Conservation (phyloP, 2,329 filamentous ascomycete species). For the Xylariaceae sp. region DNA sequence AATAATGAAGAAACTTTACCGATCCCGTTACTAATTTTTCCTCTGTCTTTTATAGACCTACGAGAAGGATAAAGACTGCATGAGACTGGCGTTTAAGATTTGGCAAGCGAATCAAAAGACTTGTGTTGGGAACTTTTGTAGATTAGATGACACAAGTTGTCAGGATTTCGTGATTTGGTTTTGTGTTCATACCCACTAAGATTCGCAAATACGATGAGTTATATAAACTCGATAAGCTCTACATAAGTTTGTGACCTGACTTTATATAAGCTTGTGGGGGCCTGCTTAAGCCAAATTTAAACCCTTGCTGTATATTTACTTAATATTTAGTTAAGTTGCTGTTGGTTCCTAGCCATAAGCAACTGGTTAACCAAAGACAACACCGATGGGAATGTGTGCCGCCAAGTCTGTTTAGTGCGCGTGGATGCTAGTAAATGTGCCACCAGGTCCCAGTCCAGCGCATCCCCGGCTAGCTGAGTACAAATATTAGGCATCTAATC, state of each 20-base stretch:
- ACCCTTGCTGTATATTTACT: background rate
- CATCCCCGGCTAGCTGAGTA: no score
- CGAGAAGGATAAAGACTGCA: slow-evolving; percentile 36
- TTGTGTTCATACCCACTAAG: slow-evolving; percentile 29
- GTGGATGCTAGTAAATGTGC: no score
- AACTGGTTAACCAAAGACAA: no score
- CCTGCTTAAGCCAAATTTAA: no score
- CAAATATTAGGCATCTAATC: no score
- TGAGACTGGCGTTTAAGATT: slow-evolving; percentile 39
- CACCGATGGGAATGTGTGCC: no score
- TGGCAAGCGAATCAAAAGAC: slow-evolving; percentile 31
- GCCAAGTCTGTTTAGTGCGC: no score
- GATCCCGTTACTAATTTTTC: slow-evolving; percentile 19
- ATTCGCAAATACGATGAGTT: slow-evolving; percentile 23
- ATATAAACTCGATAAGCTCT: slow-evolving; percentile 12
- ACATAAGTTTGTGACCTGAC: slow-evolving; percentile 4
- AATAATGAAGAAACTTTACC: slow-evolving; percentile 18
- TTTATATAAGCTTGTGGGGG: slow-evolving; percentile 3
- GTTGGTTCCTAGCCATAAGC: no score
- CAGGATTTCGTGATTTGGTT: slow-evolving; percentile 27
- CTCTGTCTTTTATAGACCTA: slow-evolving; percentile 32
- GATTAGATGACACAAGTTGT: slow-evolving; percentile 22
- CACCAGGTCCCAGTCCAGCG: no score
- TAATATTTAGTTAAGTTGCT: background rate
- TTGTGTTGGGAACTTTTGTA: slow-evolving; percentile 31